Percentiles rank a stretch among this genome's conserved stretches.
phyloP scores from a whole-genome alignment of 2,329 filamentous ascomycete species.

The Aulographum hederae region DNA sequence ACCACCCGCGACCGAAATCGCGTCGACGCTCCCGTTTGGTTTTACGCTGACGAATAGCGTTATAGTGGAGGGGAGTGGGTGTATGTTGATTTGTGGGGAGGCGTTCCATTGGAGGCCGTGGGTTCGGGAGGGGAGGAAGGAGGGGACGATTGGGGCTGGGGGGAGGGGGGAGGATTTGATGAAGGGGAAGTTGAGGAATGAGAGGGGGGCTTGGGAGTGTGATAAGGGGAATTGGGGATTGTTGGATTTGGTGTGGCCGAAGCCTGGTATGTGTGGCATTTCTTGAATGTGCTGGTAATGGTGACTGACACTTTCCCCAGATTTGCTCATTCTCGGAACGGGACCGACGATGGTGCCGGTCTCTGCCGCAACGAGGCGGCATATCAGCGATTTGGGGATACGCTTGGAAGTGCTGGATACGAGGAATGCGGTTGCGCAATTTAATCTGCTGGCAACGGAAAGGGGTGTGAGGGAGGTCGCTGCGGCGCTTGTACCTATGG shows the following conservation, averaged over 20 bases:
- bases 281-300: slow-evolving; percentile 1
- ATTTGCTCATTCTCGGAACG: slow-evolving; percentile 77
- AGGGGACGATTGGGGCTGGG: slow-evolving; percentile 13
- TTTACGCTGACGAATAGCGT: slow-evolving; percentile 76
- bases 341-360: slow-evolving; percentile 60
- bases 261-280: slow-evolving; percentile 48
- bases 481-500: slow-evolving; percentile 71
- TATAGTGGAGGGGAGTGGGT: slow-evolving; percentile 44
- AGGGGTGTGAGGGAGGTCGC: slow-evolving; percentile 70
- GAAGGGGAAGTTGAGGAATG: slow-evolving; percentile 42
- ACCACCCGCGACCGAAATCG: slow-evolving; percentile 63
- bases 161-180: slow-evolving; percentile 21
- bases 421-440: slow-evolving; percentile 82
- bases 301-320: slow-evolving; percentile 24
- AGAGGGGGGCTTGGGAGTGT: slow-evolving; percentile 67
- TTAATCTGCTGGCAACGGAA: slow-evolving; percentile 90
- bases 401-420: slow-evolving; percentile 82
- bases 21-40: slow-evolving; percentile 64
- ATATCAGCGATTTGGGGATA: slow-evolving; percentile 63
- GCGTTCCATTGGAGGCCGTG: slow-evolving; percentile 82
- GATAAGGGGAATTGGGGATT: slow-evolving; percentile 52
- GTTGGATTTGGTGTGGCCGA: slow-evolving; percentile 65
- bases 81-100: slow-evolving; percentile 69
- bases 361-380: slow-evolving; percentile 51
- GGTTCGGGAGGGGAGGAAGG: slow-evolving; percentile 27